Conservation (phyloP, 1,284 basidiomycete species). For the Ustilago curta region DNA sequence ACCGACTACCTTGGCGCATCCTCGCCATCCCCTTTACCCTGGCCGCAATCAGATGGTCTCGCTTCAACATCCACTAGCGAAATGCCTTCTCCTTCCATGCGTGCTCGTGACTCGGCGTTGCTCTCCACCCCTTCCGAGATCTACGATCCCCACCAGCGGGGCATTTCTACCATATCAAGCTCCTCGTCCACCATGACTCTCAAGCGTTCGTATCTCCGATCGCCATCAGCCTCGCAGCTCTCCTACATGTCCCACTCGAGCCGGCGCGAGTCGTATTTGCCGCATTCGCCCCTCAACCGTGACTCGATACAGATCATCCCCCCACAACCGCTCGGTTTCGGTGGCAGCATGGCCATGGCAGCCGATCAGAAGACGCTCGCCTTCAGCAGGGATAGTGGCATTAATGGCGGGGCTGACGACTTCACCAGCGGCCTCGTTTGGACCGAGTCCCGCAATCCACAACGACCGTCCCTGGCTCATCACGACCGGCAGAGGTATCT, state of each 20-base stretch:
- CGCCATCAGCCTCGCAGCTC: conserved; percentile 36
- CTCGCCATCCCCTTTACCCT: conserved; percentile 17
- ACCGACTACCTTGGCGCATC: conserved; percentile 14
- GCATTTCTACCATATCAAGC: conserved; percentile 38
- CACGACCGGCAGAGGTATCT: conserved; percentile 37
- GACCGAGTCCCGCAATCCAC: conserved; percentile 15
- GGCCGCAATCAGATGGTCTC: conserved; percentile 27
- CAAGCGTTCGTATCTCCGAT: conserved; percentile 51
- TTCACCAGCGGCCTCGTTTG: conserved; percentile 52
- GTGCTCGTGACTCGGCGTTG: conserved; percentile 27
- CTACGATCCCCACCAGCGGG: conserved; percentile 40
- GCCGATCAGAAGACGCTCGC: conserved; percentile 59
- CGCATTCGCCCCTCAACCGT: conserved; percentile 58
- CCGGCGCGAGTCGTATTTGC: conserved; percentile 57
- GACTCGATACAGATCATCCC: conserved; percentile 62
- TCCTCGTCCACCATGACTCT: conserved; percentile 57
- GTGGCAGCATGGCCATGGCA: conserved; percentile 54
- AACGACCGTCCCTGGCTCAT: conserved; percentile 15
- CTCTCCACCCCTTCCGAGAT: conserved; percentile 32
- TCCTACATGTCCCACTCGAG: conserved; percentile 27
- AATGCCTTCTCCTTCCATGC: conserved; percentile 32
- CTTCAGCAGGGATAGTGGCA: conserved; percentile 53
- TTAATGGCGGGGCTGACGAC: conserved; percentile 50
- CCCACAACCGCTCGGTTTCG: conserved; percentile 62
- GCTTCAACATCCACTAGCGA: conserved; percentile 37